Base-by-base conservation (phyloP, 2,329 filamentous ascomycete species). In the Cyclaneusma minus region DNA sequence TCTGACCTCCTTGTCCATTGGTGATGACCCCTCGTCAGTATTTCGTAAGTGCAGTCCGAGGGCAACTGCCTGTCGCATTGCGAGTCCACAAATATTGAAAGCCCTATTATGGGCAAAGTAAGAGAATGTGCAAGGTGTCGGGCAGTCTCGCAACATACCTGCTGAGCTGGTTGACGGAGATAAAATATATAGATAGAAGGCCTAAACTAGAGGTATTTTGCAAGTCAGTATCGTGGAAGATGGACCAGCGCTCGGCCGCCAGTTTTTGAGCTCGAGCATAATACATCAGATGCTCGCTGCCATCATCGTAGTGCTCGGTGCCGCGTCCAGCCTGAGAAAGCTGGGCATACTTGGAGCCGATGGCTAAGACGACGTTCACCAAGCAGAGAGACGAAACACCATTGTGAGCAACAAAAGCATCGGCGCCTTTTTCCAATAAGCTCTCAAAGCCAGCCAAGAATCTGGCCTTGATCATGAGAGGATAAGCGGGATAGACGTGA, bases 1-100 rank as follows among this genome's bases (percentile, higher is more conserved):
- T 25, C 39, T 34, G 25, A 37, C 25, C 23, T 44, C 41, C 16
- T 43, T 43, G 7, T 41, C 37, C 8, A 33, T 24, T 20, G 40
- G 34, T 7, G 29, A 17, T n/a, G 41, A 26, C 3, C 31, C 22
- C 20, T 32, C 21, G 12, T 29, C 33, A 20, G 37, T 32, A 19
- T 26, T 41, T 15, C 41, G 34, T 4, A 40, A 22, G 30, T 44
- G 37, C 14, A 44, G 24, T 6, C 39, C 41, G 4, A 42, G 20
- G 2, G 34, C 37, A 15, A 42, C 22, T 3, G 37, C 37, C 20
- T 43, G 26, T 16, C 40, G 22, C 5, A 44, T 39, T 7, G 36
- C 37, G 13, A 43, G 24, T 11, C 40, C 41, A 30, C 33, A 35
- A 19, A 39, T 16, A n/a, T 30, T 38, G 37, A 38, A 44, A 2